phyloP scores from a whole-genome alignment of 306 rosid genomes.

The Prosopis cineraria region DNA sequence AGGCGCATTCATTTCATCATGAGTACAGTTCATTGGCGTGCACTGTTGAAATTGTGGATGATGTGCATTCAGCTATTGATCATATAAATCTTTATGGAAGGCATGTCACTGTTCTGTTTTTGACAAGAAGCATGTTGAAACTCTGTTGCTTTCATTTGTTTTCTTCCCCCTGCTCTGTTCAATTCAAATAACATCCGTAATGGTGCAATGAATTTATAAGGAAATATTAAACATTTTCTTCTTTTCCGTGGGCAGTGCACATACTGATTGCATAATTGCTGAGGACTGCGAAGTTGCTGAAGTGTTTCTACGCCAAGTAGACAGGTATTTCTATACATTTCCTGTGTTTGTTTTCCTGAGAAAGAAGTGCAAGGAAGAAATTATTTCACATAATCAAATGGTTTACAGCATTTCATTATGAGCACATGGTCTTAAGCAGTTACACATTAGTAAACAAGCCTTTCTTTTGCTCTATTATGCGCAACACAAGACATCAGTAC shows the following conservation, averaged over 20 bases:
- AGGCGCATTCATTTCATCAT: slow-evolving; percentile 72
- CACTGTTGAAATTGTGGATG: slow-evolving; percentile 86
- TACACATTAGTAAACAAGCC: neutral
- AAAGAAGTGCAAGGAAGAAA: neutral
- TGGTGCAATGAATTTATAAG: neutral
- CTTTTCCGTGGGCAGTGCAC: slow-evolving; percentile 67
- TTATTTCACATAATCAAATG: neutral
- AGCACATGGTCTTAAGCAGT: neutral
- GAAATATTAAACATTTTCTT: slow-evolving; percentile 23
- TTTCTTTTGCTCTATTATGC: neutral
- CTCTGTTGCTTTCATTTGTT: slow-evolving; percentile 28
- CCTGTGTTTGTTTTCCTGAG: neutral
- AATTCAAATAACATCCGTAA: neutral
- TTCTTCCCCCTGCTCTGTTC: slow-evolving; percentile 15
- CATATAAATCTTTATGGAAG: slow-evolving; percentile 94
- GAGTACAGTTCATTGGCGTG: slow-evolving; percentile 92
- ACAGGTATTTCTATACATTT: slow-evolving; percentile 57
- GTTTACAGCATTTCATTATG: neutral
- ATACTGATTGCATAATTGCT: slow-evolving; percentile 84
- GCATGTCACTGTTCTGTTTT: slow-evolving; percentile 49
- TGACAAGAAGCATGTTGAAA: slow-evolving; percentile 30
- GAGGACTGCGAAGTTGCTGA: slow-evolving; percentile 77
- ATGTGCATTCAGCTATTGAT: slow-evolving; percentile 73
- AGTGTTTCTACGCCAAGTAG: slow-evolving; percentile 77
- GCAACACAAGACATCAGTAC: neutral